Evolutionary conservation across 2,329 filamentous ascomycete genomes (phyloP).

Genomic region (Neobulgaria alba): DNA sequence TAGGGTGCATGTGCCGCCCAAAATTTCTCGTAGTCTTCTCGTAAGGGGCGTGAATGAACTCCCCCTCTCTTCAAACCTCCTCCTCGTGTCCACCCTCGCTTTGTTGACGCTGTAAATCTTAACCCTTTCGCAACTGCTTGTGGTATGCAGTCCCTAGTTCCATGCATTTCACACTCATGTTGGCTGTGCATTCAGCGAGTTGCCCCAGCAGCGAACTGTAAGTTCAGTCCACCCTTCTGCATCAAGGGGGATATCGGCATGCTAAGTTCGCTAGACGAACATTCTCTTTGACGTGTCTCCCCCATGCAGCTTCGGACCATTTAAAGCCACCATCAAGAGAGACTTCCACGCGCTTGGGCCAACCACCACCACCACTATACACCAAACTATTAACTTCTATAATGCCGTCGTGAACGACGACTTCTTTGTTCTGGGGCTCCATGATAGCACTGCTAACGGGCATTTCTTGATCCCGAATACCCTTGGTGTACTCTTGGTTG

Average conservation of each 20-base stretch:
- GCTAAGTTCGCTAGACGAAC: slow-evolving; percentile 58
- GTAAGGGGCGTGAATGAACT: slow-evolving; percentile 45
- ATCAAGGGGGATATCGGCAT: slow-evolving; percentile 52
- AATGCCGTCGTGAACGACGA: slow-evolving; percentile 21
- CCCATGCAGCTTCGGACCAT: slow-evolving; percentile 56
- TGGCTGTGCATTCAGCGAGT: slow-evolving; percentile 52
- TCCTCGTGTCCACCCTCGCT: slow-evolving; percentile 37
- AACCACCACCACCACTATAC: slow-evolving; percentile 57
- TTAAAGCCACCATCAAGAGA: slow-evolving; percentile 53
- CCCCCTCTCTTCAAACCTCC: slow-evolving; percentile 41
- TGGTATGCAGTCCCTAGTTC: slow-evolving; percentile 61
- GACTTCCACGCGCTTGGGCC: slow-evolving; percentile 59
- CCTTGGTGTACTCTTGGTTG: slow-evolving; percentile 58
- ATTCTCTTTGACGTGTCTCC: slow-evolving; percentile 56
- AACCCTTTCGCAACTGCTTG: slow-evolving; percentile 51
- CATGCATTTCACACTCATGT: slow-evolving; percentile 44
- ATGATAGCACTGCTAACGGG: slow-evolving; percentile 59
- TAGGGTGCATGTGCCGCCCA: slow-evolving; percentile 3
- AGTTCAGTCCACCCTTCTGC: slow-evolving; percentile 54
- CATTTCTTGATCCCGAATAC: slow-evolving; percentile 59
- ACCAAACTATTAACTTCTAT: slow-evolving; percentile 51
- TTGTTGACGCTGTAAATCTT: slow-evolving; percentile 55
- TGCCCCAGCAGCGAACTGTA: slow-evolving; percentile 52
- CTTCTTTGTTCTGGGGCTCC: slow-evolving; percentile 37
- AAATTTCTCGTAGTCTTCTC: slow-evolving; percentile 5